phyloP scores from a whole-genome alignment of 805 yeast genomes.

The Ogataea angusta region DNA sequence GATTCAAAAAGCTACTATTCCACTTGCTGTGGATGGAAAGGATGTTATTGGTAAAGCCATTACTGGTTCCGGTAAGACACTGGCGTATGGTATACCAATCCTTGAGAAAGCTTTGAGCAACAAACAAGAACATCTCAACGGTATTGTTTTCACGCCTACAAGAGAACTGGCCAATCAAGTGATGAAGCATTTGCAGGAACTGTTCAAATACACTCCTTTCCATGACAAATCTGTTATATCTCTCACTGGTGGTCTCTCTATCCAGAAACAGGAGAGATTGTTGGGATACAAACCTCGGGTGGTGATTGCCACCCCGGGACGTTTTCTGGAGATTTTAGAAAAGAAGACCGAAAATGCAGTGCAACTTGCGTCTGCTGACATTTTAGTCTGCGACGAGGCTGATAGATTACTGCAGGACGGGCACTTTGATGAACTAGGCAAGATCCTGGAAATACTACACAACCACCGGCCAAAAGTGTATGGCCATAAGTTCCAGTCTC shows the following conservation, averaged over 20 bases:
- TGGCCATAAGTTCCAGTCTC: conserved; percentile 63
- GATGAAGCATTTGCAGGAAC: conserved; percentile 63
- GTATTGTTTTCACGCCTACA: conserved; percentile 88
- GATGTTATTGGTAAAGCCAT: conserved; percentile 96
- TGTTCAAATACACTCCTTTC: conserved; percentile 50
- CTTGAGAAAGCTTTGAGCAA: conserved; percentile 56
- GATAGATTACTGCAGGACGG: conserved; percentile 94
- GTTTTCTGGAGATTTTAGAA: conserved; percentile 78
- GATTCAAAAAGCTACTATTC: conserved; percentile 75
- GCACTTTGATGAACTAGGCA: conserved; percentile 89
- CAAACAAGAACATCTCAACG: conserved; percentile 49
- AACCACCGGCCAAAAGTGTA: conserved; percentile 44
- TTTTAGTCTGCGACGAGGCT: conserved; percentile 86
- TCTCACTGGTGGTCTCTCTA: conserved; percentile 92
- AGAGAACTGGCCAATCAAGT: conserved; percentile 96
- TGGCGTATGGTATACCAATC: conserved; percentile 93
- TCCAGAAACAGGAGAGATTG: conserved; percentile 87
- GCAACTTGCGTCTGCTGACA: conserved; percentile 44
- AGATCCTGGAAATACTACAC: conserved; percentile 63
- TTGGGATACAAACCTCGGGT: conserved; percentile 72
- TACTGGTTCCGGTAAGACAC: conserved; percentile 96
- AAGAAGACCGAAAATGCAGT: conserved; percentile 46
- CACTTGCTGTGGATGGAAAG: conserved; percentile 64
- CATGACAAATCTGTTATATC: conserved; percentile 53
- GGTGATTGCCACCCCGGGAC: conserved; percentile 93